phyloP scores from a whole-genome alignment of 805 yeast genomes.

The Saturnispora hagleri region DNA sequence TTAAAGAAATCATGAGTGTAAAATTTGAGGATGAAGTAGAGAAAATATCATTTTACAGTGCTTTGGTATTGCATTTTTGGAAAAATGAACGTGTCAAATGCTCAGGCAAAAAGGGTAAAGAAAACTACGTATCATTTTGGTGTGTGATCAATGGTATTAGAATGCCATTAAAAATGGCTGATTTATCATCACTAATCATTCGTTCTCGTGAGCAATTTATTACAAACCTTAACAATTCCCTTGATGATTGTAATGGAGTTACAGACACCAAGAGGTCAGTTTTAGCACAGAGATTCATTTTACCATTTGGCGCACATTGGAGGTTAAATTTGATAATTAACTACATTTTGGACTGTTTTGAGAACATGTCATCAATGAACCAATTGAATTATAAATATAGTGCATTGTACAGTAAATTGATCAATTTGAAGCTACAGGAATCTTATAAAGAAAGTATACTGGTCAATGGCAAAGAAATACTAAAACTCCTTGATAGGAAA shows the following conservation, averaged over 20 bases:
- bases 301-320: constrained; percentile 46
- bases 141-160: constrained; percentile 65
- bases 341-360: constrained; percentile 15
- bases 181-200: constrained; percentile 38
- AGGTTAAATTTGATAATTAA: constrained; percentile 28
- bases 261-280: constrained; percentile 39
- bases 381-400: constrained; percentile 25
- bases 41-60: constrained; percentile 34
- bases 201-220: constrained; percentile 24
- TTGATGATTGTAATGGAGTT: constrained; percentile 16
- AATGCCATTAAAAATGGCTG: constrained; percentile 48
- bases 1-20: background rate
- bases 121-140: constrained; percentile 34
- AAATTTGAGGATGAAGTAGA: constrained; percentile 13
- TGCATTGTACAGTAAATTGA: constrained; percentile 27
- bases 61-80: constrained; percentile 45
- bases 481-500: constrained; percentile 40
- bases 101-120: constrained; percentile 17
- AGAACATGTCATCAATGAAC: constrained; percentile 12
- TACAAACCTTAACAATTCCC: constrained; percentile 9
- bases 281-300: constrained; percentile 47
- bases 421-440: constrained; percentile 28
- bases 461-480: constrained; percentile 67
- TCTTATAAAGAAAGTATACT: constrained; percentile 51
- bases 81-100: constrained; percentile 25